Evolutionary conservation across 495 filamentous ascomycete genomes (phyloP).

Genomic region (Amphirosellinia nigrospora): DNA sequence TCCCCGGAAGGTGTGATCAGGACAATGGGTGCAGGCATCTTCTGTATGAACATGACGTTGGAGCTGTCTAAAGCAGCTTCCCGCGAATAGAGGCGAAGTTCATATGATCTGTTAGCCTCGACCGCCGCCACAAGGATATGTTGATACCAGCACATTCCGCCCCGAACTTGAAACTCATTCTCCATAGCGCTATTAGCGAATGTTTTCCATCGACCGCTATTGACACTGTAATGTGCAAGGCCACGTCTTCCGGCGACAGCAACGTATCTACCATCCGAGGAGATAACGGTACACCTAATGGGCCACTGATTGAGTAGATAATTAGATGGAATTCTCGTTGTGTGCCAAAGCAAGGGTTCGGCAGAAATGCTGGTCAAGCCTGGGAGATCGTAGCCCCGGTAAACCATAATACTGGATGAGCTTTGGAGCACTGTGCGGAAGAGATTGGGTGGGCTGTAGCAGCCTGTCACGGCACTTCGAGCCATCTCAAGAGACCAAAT

Average conservation of each 20-base stretch:
- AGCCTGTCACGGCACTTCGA: conserved; percentile 86
- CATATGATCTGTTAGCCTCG: conserved; percentile 80
- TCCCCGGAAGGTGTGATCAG: conserved; percentile 86
- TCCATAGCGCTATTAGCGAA: conserved; percentile 83
- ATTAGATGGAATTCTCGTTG: conserved; percentile 79
- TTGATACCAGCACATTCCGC: conserved; percentile 98
- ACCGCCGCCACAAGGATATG: conserved; percentile 95
- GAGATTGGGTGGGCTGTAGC: conserved; percentile 88
- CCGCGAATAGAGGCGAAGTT: conserved; percentile 90
- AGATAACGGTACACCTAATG: conserved; percentile 82
- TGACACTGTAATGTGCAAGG: conserved; percentile 93
- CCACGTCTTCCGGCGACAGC: conserved; percentile 92
- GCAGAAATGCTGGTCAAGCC: conserved; percentile 89
- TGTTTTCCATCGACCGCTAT: conserved; percentile 93
- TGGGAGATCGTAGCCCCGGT: conserved; percentile 88
- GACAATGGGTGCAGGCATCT: conserved; percentile 82
- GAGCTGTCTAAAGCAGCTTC: conserved; percentile 79
- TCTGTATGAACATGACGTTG: conserved; percentile 73
- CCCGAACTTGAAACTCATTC: conserved; percentile 88
- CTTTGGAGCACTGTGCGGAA: conserved; percentile 88
- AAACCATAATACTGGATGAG: conserved; percentile 82
- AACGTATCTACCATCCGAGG: conserved; percentile 90
- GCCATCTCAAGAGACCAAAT: conserved; percentile 92
- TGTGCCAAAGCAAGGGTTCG: conserved; percentile 93
- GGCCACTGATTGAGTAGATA: conserved; percentile 94